Base-by-base conservation (phyloP, 805 yeast genomes). In the Candida ficus region DNA sequence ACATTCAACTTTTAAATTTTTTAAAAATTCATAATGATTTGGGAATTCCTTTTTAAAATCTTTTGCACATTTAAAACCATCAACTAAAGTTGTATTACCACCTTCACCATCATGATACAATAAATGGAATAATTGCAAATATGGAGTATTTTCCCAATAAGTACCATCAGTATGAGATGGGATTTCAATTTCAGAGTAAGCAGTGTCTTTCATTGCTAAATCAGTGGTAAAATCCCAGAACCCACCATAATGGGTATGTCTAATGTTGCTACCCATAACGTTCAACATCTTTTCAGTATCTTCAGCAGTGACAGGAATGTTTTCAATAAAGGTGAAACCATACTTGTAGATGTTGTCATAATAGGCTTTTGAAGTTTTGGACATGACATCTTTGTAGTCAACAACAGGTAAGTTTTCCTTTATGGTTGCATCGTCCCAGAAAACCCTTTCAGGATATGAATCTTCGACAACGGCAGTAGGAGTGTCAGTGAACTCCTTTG, bases 191-290 rank as follows among this genome's bases (percentile, higher is more conserved):
- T 79, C 78, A 13, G 87, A 80, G 56, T 81, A 81, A 4, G 89
- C 89, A 4, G 85, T 79, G 53, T 81, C 89, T 43, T 76, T 74
- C 62, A 75, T 78, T 34, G 79, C 69, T 52, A 81, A 63, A 52
- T 81, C 84, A 5, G 84, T 70, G 10, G 88, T 81, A 58, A 82
- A 81, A 54, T 80, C 86, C 87, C 88, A 82, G 61, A 82, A 80
- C 1, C 84, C 87, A n/a, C 87, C 88, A 49, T 82, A 81, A 54
- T 81, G 89, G 2, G 89, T 81, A 20, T 79, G 79, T 31, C 83
- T 65, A 36, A 80, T 73, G 54, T 75, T 78, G n/a, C 22, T 37
- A 41, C 78, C 69, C 46, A 81, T 70, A 48, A 74, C 61, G 47
- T 78, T 76, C 41, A 78, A 71, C 44, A 81, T 65, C 45, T 62